These are phyloP conservation scores for Porpolomopsis calyptriformis DNA, from an alignment of 768 basidiomycete genomes.

Conservation along the genomic window DNA sequence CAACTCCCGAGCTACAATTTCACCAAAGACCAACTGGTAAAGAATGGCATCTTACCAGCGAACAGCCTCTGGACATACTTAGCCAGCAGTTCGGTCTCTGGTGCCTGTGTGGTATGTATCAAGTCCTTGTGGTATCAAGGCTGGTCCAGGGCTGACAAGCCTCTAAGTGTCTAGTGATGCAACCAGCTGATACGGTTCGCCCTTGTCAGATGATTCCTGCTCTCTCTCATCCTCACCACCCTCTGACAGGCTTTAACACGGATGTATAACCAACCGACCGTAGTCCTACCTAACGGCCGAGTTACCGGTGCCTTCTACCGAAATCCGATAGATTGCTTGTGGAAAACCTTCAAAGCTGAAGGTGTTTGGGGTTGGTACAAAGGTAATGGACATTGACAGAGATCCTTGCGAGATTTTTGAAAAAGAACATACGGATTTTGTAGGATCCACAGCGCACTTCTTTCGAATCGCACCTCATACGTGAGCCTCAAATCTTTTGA, in stretches of 20 bases:
- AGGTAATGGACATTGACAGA: no score
- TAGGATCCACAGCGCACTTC: constrained; percentile 90
- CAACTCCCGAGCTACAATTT: constrained; percentile 95
- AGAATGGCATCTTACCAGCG: constrained; percentile 55
- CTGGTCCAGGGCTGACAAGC: constrained; percentile 8
- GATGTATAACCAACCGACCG: constrained; percentile 93
- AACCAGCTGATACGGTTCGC: constrained; percentile 78
- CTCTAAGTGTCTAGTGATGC: constrained; percentile 77
- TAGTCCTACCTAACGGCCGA: constrained; percentile 56
- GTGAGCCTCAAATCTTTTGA: constrained; percentile 28
- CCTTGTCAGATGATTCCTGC: neutral
- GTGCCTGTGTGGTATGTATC: constrained; percentile 74
- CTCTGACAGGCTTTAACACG: constrained; percentile 68
- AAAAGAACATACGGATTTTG: no score
- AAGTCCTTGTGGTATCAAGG: neutral
- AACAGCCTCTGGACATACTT: constrained; percentile 84
- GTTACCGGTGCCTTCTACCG: constrained; percentile 71
- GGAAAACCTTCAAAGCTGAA: constrained; percentile 89
- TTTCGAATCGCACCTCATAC: constrained; percentile 88
- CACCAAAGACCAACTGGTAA: constrained; percentile 72
- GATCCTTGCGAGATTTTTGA: no score
- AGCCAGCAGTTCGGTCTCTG: constrained; percentile 79
- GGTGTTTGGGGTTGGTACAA: constrained; percentile 95
- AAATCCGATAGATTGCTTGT: constrained; percentile 91
- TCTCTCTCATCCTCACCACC: constrained; percentile 2